A percentile compares a stretch with the other conserved stretches of the same genome.
Evolutionary conservation across 2,329 filamentous ascomycete genomes (phyloP).

Genomic region (Fusarium heterosporum): DNA sequence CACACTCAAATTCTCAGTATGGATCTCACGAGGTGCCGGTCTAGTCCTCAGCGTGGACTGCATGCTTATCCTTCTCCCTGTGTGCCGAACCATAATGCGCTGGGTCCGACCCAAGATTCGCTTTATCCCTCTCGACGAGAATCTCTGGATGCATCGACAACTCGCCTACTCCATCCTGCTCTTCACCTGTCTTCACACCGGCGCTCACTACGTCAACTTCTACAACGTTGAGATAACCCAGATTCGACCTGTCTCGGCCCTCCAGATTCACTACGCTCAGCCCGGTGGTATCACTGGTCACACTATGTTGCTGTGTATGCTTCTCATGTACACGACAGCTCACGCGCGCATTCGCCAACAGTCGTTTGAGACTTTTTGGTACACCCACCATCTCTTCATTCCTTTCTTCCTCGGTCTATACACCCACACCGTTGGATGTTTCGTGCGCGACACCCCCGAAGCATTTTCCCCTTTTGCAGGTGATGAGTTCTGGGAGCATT

Average conservation of each 20-base stretch:
- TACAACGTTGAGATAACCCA: conserved; percentile 92
- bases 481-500: conserved; percentile 86
- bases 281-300: conserved; percentile 94
- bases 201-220: conserved; percentile 96
- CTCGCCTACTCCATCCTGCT: conserved; percentile 89
- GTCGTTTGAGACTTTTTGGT: conserved; percentile 99
- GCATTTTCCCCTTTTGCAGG: conserved; percentile 88
- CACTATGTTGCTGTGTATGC: conserved; percentile 98
- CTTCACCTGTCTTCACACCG: conserved; percentile 81
- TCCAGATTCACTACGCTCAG: conserved; percentile 92
- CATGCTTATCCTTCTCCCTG: conserved; percentile 89
- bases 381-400: conserved; percentile 98
- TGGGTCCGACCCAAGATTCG: conserved; percentile 86
- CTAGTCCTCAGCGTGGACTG: conserved; percentile 86
- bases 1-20: conserved; percentile 86
- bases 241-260: conserved; percentile 80
- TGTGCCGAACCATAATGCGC: conserved; percentile 91
- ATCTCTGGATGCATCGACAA: conserved; percentile 96
- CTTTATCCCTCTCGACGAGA: conserved; percentile 95
- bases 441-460: conserved; percentile 83
- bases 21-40: conserved; percentile 94
- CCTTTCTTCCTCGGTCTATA: conserved; percentile 94
- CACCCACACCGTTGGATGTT: conserved; percentile 95
- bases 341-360: conserved; percentile 95
- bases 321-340: conserved; percentile 96